Conservation (phyloP, 1,284 basidiomycete genomes). For the Sporisorium sorghi region DNA sequence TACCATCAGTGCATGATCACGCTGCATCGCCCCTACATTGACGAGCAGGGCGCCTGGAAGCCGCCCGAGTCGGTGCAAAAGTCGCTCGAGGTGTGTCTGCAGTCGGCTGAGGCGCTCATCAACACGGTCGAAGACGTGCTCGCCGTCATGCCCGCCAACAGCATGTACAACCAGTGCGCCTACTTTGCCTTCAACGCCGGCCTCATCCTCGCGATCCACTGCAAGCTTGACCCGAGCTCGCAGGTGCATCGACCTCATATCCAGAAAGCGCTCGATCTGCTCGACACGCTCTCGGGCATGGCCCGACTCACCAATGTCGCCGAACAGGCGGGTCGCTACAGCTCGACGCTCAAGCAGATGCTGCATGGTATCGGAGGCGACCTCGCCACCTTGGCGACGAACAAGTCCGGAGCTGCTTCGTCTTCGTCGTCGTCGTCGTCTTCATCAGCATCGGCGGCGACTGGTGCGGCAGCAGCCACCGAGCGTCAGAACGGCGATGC, state of each 20-base stretch:
- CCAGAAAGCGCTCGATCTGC: conserved; percentile 53
- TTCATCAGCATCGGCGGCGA: conserved; percentile 2
- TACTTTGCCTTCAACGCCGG: conserved; percentile 60
- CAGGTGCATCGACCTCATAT: conserved; percentile 54
- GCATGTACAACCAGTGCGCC: conserved; percentile 53
- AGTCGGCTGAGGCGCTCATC: conserved; percentile 51
- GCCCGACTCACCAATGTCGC: conserved; percentile 48
- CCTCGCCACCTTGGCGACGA: conserved; percentile 28
- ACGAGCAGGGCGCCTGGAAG: conserved; percentile 55
- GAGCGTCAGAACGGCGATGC: conserved; percentile 19
- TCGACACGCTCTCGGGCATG: conserved; percentile 47
- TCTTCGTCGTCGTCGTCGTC: too few species aligned
- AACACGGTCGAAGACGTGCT: conserved; percentile 51
- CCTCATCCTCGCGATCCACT: conserved; percentile 54
- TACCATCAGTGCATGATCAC: conserved; percentile 55
- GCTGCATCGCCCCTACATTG: conserved; percentile 58
- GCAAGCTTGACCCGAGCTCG: conserved; percentile 48
- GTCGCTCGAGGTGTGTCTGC: conserved; percentile 54
- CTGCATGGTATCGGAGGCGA: conserved; percentile 44
- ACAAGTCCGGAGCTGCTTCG: conserved; percentile 13
- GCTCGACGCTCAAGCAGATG: conserved; percentile 56
- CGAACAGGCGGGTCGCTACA: conserved; percentile 59
- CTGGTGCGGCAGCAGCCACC: neutral
- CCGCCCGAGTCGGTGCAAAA: conserved; percentile 54
- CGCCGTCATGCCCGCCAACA: conserved; percentile 37